phyloP scores from a whole-genome alignment of 148 eudicot genomes.

The Arbutus unedo region DNA sequence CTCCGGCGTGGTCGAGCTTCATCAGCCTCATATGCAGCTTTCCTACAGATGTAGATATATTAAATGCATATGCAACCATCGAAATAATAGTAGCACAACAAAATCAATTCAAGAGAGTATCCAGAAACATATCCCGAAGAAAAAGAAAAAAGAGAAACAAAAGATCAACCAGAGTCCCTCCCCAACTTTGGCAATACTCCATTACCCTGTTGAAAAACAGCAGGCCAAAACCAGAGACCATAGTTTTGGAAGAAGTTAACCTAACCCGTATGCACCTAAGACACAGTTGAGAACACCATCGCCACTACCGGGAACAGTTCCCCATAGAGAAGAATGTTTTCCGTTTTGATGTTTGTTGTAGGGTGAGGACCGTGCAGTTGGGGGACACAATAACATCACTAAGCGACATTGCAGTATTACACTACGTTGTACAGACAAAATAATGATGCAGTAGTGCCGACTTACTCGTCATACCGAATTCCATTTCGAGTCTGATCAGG shows the following conservation, averaged over 20 bases:
- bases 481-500: constrained; percentile 34
- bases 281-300: neutral
- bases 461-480: constrained; percentile 34
- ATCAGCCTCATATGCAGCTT: constrained; percentile 38
- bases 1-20: constrained; percentile 31
- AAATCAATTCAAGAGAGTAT: neutral
- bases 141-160: neutral
- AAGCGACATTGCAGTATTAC: neutral
- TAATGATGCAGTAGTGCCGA: neutral
- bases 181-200: neutral
- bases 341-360: too few relatives aligned
- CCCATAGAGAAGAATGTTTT: neutral
- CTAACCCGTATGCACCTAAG: neutral
- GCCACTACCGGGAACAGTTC: neutral
- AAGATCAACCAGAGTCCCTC: neutral
- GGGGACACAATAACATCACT: neutral
- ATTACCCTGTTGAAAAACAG: neutral
- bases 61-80: neutral
- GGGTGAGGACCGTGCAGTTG: too few relatives aligned
- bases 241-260: neutral
- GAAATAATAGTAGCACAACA: neutral
- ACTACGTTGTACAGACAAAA: neutral
- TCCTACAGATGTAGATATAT: constrained; percentile 27
- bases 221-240: neutral
- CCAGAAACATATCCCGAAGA: neutral